Percentiles rank a stretch among this genome's conserved stretches.
Conservation (phyloP, 2,329 filamentous ascomycete species). For the Calonectria honghensis region DNA sequence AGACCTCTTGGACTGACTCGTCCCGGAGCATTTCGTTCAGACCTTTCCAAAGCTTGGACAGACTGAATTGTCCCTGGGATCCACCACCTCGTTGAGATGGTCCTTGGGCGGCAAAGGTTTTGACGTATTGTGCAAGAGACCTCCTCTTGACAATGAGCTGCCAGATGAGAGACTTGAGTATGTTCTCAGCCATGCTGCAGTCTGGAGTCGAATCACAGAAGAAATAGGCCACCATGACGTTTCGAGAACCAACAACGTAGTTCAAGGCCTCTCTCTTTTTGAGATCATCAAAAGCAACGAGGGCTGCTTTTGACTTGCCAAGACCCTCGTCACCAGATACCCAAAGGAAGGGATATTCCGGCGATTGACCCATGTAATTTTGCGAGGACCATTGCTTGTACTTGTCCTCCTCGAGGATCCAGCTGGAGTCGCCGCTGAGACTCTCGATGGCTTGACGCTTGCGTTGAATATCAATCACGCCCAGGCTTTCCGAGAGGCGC, state of each 20-base stretch:
- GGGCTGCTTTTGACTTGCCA: slow-evolving; percentile 33
- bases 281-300: slow-evolving; percentile 25
- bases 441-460: slow-evolving; percentile 29
- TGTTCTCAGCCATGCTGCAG: slow-evolving; percentile 61
- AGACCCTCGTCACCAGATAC: slow-evolving; percentile 35
- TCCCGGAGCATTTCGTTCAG: slow-evolving; percentile 64
- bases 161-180: slow-evolving; percentile 62
- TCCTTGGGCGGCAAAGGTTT: slow-evolving; percentile 58
- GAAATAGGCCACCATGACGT: slow-evolving; percentile 61
- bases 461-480: slow-evolving; percentile 29
- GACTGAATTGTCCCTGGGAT: slow-evolving; percentile 24
- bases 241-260: slow-evolving; percentile 33
- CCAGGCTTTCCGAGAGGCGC: slow-evolving; percentile 33
- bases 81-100: slow-evolving; percentile 25
- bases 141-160: slow-evolving; percentile 62
- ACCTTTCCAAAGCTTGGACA: slow-evolving; percentile 58
- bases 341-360: slow-evolving; percentile 32
- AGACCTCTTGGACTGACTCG: slow-evolving; percentile 54
- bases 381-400: slow-evolving; percentile 29
- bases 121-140: slow-evolving; percentile 61
- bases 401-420: slow-evolving; percentile 29
- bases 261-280: slow-evolving; percentile 33
- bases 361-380: neutral
- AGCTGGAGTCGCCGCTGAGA: slow-evolving; percentile 34
- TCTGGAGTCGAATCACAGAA: slow-evolving; percentile 61